Evolutionary conservation across 2,329 filamentous ascomycete species (phyloP), one percentile per base, ranked within the genome.

Genomic region (Bipolaris oryzae): DNA sequence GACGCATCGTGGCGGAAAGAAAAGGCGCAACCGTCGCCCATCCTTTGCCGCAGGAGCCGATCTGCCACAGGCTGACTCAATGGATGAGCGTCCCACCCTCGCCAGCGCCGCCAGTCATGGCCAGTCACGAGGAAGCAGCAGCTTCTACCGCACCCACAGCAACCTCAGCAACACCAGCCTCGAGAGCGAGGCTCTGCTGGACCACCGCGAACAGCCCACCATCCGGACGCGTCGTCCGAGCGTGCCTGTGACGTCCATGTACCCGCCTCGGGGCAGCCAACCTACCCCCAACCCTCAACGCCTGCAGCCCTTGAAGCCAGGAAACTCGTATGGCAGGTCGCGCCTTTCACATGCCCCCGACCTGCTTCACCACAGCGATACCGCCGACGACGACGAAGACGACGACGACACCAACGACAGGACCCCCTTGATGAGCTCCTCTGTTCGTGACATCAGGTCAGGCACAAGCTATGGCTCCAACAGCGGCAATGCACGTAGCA

Each of bases 161-260:
- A 91, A 90, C 72, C 72, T 88, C 61, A 98, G 94, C 78, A 88
- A 84, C 67, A 92, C 90, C 0, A 98, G 94, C 75, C 80, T 98
- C 61, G 94, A 97, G 65, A 97, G 92, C 74, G 89, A 96, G 72
- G 88, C 86, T 7, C 79, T 98, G 64, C 80, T 98, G 16, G 94
- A 98, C 76, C 94, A 98, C 76, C 86, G 92, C 87, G 79, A 80
- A 38, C 78, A 80, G 43, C 69, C 70, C 7, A 73, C 76, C 5
- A 65, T 78, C 20, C 70, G 77, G 49, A 68, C 76, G 7, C 75
- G 80, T 49, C 74, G 80, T 16, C 73, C 77, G 46, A 82, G 79
- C 65, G 72, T 80, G 21, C 77, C 78, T 53, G 66, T 76, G 34
- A 62, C 70, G 20, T 65, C 65, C 38, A 66, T 73, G 25, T 72